Conservation (phyloP, 257 asterid species). For the Anisodus acutangulus region DNA sequence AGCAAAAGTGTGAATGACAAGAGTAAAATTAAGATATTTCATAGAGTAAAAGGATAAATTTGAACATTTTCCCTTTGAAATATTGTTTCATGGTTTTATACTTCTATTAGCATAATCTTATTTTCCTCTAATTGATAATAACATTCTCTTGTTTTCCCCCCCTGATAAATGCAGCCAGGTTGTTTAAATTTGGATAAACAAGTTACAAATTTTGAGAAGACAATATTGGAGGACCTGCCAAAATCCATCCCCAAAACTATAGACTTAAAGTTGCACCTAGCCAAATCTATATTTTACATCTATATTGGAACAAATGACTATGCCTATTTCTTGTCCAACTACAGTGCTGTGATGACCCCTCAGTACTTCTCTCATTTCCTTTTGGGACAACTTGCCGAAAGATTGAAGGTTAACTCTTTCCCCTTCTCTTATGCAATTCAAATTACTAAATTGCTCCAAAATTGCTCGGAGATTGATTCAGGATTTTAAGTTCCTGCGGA, state of each 20-base stretch:
- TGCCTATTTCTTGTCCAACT: not conserved
- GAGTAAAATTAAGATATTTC: no score
- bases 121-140: no score
- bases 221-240: not conserved
- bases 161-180: not conserved
- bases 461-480: no score
- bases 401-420: not conserved
- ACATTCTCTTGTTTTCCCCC: no score
- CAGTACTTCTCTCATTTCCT: not conserved
- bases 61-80: no score
- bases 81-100: no score
- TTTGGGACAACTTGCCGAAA: not conserved
- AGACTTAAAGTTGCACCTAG: not conserved
- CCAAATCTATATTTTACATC: not conserved
- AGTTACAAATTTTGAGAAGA: not conserved
- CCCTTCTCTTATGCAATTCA: not conserved
- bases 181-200: not conserved
- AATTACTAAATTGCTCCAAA: not conserved
- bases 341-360: no score
- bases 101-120: no score
- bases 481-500: no score
- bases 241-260: not conserved
- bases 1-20: no score
- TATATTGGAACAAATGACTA: constrained; percentile 3
- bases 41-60: no score